Base-by-base conservation (phyloP, 306 rosid species). In the Vigna reflexopilosa region DNA sequence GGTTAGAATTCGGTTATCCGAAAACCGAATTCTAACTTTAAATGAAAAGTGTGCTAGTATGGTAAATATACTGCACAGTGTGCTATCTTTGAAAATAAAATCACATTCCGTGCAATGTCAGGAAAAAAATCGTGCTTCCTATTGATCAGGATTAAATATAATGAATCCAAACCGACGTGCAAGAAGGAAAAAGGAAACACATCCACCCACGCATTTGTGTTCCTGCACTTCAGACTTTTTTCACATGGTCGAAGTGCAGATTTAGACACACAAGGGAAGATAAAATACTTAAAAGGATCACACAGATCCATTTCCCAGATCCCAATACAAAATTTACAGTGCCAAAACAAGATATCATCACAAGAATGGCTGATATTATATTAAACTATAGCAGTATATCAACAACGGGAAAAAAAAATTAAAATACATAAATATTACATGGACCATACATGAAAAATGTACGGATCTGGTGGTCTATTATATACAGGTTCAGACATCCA, bases 301-400 rank as follows among this genome's bases (percentile, higher is more conserved):
- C 7, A 20, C n/a, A 24, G 50, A 64, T 11, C 59, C 40, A 40
- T 64, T 73, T 44, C 17, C 17, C 7, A 44, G 28, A 58, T 58
- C n/a, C 38, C 65, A 26, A 72, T 40, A 7, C 38, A 42, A n/a
- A 19, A 55, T 66, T 73, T 20, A 73, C 55, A 66, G 2, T 45
- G 45, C 48, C 59, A 80, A 73, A 26, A 54, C 61, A 67, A n/a
- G n/a, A 68, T 56, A 56, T 67, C 61, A 67, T 16, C 75, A 45
- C 52, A 42, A 76, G 11, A 34, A 50, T 63, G 51, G 1, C 50
- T n/a, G 32, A 26, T 72, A 42, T 63, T 50, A 12, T 50, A 40
- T 45, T 72, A 11, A 47, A 42, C 30, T 42, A 42, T 30, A 57
- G 14, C 67, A 45, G 24, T 55, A 28, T 12, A 77, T 45, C 67